Evolutionary conservation across 2,329 filamentous ascomycete genomes (phyloP), one percentile per base, ranked within the genome.

Genomic region (Aspergillus brunneoviolaceus): DNA sequence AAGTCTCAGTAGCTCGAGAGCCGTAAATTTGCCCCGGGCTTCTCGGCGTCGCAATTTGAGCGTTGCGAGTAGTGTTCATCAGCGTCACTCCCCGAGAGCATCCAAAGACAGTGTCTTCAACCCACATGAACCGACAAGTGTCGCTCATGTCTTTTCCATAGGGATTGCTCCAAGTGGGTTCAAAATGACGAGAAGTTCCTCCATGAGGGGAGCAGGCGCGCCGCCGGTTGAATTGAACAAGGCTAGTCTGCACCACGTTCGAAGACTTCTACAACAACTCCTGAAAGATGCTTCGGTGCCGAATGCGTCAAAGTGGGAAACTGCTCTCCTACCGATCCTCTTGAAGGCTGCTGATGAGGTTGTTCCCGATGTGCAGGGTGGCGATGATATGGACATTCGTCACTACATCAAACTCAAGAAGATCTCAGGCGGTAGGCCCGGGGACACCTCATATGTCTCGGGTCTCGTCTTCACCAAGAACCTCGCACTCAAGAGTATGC

Each of bases 401-500:
- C 93, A 98, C 73, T 99, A 97, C 71, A 92, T 99, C 63, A 99
- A 99, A 73, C 79, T 99, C 31, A 99, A 99, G 74, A 96, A 96
- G 72, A 95, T 99, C 12, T 91, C 93, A 0, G 94, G 95, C 16
- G 94, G 93, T 16, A 89, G 85, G 64, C 93, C 94, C 19, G 88
- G 91, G 25, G 94, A 99, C 75, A 98, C 94, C 6, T 88, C 89
- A n/a, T 99, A 99, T 74, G 89, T 98, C 16, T 96, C 95, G 10
- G 96, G 95, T 0, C 89, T 99, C 9, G 93, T 99, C 1, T 99
- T 99, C 74, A 95, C 92, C 12, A 99, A 99, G 74, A 99, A 99
- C 65, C 80, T 99, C 54, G 95, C 96, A 0, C 80, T 98, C 55
- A 99, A 99, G 74, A 96, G 90, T 75, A 99, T 99, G 95, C 89